These are phyloP conservation scores for Edaphochlamys debaryana DNA, from an alignment of 139 green algal species.

Conservation along the genomic window DNA sequence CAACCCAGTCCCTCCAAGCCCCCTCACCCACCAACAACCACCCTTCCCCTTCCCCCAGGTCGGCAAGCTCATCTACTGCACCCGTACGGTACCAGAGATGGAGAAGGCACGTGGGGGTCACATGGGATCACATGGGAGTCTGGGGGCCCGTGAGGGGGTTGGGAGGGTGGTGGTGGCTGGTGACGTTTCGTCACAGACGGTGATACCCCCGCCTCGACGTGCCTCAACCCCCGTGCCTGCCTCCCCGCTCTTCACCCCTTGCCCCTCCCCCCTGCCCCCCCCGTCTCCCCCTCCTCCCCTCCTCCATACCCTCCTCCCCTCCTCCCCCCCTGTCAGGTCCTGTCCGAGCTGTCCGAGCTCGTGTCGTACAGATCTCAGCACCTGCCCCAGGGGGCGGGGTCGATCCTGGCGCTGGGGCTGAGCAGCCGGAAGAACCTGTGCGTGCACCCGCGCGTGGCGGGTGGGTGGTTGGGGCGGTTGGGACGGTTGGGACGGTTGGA, in stretches of 20 bases:
- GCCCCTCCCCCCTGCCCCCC: background rate
- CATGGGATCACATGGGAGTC: background rate
- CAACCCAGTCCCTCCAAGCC: background rate
- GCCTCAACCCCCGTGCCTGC: background rate
- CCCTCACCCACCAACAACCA: background rate
- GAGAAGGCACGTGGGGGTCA: constrained; percentile 87
- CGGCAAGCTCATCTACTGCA: constrained; percentile 99
- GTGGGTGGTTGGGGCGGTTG: no score
- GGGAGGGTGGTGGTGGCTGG: background rate
- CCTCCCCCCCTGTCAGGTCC: constrained; percentile 65
- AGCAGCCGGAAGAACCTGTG: constrained; percentile 98
- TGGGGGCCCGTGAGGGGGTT: background rate
- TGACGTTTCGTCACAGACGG: no score
- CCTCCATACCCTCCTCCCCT: background rate
- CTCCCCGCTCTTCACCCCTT: no score
- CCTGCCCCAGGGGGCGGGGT: constrained; percentile 55
- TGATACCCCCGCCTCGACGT: background rate
- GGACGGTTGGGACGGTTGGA: no score
- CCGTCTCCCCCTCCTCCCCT: background rate
- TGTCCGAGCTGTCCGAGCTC: constrained; percentile 87
- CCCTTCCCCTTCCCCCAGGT: constrained; percentile 32
- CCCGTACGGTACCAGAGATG: constrained; percentile 99
- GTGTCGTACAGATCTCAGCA: constrained; percentile 86
- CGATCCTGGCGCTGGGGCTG: constrained; percentile 95
- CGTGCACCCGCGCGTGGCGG: constrained; percentile 85